Evolutionary conservation across 179 eudicot genomes (phyloP).

Genomic region (Monotropa hypopitys): DNA sequence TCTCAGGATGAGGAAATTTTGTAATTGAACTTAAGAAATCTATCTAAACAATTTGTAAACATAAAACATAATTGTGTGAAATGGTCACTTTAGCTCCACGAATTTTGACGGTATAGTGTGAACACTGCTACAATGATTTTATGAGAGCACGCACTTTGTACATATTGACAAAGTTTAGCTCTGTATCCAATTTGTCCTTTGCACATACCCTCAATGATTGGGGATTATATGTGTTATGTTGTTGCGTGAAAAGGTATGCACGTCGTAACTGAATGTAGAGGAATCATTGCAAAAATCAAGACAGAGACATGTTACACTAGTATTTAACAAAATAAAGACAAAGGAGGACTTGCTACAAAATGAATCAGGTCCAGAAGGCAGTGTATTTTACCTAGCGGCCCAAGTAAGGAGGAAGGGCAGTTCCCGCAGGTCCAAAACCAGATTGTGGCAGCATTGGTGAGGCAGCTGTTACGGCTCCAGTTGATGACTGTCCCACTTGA

Average conservation of each 20-base stretch:
- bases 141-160: no score
- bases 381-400: conserved; percentile 24
- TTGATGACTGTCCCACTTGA: conserved; percentile 26
- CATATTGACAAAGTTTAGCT: no score
- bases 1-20: background rate
- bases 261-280: background rate
- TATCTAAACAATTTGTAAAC: background rate
- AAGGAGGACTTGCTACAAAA: background rate
- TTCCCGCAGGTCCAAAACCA: conserved; percentile 18
- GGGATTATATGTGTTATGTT: no score
- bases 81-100: no score
- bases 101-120: no score
- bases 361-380: background rate
- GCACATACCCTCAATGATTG: no score
- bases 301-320: background rate
- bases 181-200: no score
- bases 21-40: background rate
- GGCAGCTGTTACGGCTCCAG: conserved; percentile 10
- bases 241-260: background rate
- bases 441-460: conserved; percentile 17
- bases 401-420: conserved; percentile 13
- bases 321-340: background rate
- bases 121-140: no score
- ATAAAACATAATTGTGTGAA: background rate
- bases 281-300: background rate